Base-by-base conservation (phyloP, 2,329 filamentous ascomycete species). In the Colletotrichum brevisporum region DNA sequence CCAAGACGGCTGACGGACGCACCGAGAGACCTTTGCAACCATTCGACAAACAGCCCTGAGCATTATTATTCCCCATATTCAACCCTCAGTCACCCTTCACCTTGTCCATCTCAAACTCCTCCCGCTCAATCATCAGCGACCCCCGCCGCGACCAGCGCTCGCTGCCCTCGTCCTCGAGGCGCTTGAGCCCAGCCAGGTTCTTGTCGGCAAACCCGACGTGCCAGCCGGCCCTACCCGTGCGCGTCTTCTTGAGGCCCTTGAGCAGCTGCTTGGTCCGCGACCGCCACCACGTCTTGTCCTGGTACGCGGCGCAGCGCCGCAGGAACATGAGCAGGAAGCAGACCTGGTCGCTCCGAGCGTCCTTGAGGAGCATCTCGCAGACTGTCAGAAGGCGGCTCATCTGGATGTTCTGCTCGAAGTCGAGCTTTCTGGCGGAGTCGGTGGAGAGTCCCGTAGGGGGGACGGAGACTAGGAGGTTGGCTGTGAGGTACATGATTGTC, bases 321-420 rank as follows among this genome's bases (percentile, higher is more conserved):
- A 71, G 54, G 18, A 60, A 65, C 61, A 62, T 56, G 45, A 72
- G 63, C 2, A 71, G 43, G 45, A 72, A 63, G 60, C 71, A 73
- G 0, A 53, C 53, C 27, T 73, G 72, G 18, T 72, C 72, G 36
- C 65, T 59, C 8, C 71, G 60, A 2, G 26, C 50, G 6, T 72
- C 71, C 3, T 39, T 24, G 24, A 71, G 31, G 2, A 73, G 60
- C 65, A 71, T 72, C 41, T 72, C 71, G 39, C 65, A 59, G 26
- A 70, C 24, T 15, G 71, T 71, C 3, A 73, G 4, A 0, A 73
- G 63, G 45, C 71, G 71, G 31, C 50, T 56, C 62, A 69, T 58
- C 53, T 70, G 65, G 3, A 65, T 27, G 27, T 45, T 10, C 16
- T 31, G 52, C 63, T 71, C 71, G 31, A 59, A 56, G 6, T 61